Conservation (phyloP, 2,329 filamentous ascomycete genomes). For the Venturiaceae sp. region DNA sequence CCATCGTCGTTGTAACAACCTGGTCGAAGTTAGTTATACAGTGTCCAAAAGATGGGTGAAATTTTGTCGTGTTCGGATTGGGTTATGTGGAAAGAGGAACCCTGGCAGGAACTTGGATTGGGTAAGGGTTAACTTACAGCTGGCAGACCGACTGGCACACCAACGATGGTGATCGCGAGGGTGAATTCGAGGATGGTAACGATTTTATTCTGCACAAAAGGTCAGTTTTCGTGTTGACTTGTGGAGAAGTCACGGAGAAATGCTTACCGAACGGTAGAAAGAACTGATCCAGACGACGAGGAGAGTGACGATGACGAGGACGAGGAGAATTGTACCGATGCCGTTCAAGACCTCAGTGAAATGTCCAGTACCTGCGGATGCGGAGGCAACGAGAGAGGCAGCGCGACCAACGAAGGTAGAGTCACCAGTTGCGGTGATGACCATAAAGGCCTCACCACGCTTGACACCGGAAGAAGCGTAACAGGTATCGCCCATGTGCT, state of each 20-base stretch:
- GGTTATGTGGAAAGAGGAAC: no score
- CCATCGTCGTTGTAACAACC: slow-evolving; percentile 94
- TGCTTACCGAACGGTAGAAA: slow-evolving; percentile 81
- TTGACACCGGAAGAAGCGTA: slow-evolving; percentile 84
- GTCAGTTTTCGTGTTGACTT: no score
- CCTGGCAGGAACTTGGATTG: no score
- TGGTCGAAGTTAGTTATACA: no score
- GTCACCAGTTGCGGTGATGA: slow-evolving; percentile 78
- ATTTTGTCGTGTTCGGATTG: no score
- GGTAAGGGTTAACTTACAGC: no score
- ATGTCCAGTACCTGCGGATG: slow-evolving; percentile 65
- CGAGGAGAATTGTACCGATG: slow-evolving; percentile 70
- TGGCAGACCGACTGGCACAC: slow-evolving; percentile 86
- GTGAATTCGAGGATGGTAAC: slow-evolving; percentile 75
- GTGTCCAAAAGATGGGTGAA: no score
- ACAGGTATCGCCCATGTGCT: slow-evolving; percentile 70
- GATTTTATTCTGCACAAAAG: no score
- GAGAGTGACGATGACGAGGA: slow-evolving; percentile 72
- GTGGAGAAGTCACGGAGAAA: no score
- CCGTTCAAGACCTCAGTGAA: slow-evolving; percentile 87
- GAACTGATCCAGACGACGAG: slow-evolving; percentile 77
- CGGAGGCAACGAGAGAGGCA: slow-evolving; percentile 74
- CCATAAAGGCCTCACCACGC: slow-evolving; percentile 76
- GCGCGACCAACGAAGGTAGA: slow-evolving; percentile 85
- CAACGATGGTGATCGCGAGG: slow-evolving; percentile 80